phyloP scores from a whole-genome alignment of 306 rosid genomes.

The Cajanus cajan region DNA sequence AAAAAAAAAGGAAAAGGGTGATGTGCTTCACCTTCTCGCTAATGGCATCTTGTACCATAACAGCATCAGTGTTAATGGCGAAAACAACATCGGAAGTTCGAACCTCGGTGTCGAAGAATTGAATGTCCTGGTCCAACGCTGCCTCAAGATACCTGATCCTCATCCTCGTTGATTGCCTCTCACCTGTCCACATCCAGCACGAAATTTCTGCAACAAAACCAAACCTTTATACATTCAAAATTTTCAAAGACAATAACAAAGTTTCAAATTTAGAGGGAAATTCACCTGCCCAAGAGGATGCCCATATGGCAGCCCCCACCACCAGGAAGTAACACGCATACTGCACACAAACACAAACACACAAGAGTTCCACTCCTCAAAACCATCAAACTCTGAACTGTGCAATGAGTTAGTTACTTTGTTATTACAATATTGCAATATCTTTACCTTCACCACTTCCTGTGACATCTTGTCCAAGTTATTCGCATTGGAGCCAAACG shows the following conservation, averaged over 20 bases:
- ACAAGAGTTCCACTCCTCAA: not conserved
- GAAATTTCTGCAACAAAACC: conserved; percentile 64
- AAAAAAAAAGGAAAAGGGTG: not conserved
- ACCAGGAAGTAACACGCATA: conserved; percentile 85
- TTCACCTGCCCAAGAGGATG: conserved; percentile 91
- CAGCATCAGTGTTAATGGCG: conserved; percentile 84
- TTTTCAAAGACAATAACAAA: not conserved
- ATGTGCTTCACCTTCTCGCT: conserved; percentile 73
- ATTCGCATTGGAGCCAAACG: conserved; percentile 81
- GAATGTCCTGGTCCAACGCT: conserved; percentile 77
- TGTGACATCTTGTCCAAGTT: conserved; percentile 83
- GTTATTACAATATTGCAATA: not conserved
- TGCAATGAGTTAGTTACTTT: not conserved
- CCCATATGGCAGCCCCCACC: conserved; percentile 96
- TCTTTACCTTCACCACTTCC: conserved; percentile 73
- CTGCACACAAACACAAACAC: conserved; percentile 43
- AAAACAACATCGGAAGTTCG: conserved; percentile 87
- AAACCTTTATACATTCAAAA: conserved; percentile 10
- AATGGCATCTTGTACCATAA: conserved; percentile 90
- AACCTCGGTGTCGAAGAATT: conserved; percentile 80
- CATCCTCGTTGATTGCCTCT: conserved; percentile 83
- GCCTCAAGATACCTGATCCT: conserved; percentile 85
- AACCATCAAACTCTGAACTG: conserved; percentile 8
- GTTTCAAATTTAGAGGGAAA: not conserved
- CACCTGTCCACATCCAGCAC: conserved; percentile 98